Evolutionary conservation across 331 rosid genomes (phyloP), one percentile per base, ranked within the genome.

Genomic region (Quercus lobata): DNA sequence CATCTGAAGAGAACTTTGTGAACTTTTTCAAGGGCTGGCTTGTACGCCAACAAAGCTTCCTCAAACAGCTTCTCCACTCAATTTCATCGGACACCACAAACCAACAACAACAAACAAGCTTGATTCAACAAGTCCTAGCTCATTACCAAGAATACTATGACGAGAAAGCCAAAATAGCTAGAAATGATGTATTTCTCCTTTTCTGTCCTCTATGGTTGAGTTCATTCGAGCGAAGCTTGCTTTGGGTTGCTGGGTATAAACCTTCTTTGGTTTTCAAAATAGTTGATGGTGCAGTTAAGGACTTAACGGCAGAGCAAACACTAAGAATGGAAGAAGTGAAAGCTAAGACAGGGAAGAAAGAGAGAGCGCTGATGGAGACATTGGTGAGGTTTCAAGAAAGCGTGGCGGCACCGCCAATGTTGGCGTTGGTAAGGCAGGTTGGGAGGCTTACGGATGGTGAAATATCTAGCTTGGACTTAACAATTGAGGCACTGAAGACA

Each of bases 351-450:
- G 14, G 7, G 72, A 24, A 79, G 57, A 54, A n/a, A 0, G 88
- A 90, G 58, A 46, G 82, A 79, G 82, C 75, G 34, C 19, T 90
- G 24, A 18, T 37, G 18, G 84, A 73, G 69, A 72, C 78, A 58
- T 56, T 85, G 90, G 91, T 76, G 9, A 57, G 18, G 14, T 46
- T 86, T 7, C 89, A 86, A 29, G 92, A 90, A 87, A 80, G 78
- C 66, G 79, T 85, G 34, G 89, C 83, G 0, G 84, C 78, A 1
- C 86, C 86, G 27, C 76, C 81, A 2, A 9, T 82, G 18, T 19
- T 88, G 69, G 44, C 3, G 1, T 1, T 74, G 68, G 81, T 70
- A 22, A 68, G 83, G 24, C 14, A 73, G 4, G 72, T 74, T 0
- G 86, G 86, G 62, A 73, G 89, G 68, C 7, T 62, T 46, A 8